These are phyloP conservation scores for Rubia balearica DNA, from an alignment of 305 asterid genomes.

Conservation along the genomic window DNA sequence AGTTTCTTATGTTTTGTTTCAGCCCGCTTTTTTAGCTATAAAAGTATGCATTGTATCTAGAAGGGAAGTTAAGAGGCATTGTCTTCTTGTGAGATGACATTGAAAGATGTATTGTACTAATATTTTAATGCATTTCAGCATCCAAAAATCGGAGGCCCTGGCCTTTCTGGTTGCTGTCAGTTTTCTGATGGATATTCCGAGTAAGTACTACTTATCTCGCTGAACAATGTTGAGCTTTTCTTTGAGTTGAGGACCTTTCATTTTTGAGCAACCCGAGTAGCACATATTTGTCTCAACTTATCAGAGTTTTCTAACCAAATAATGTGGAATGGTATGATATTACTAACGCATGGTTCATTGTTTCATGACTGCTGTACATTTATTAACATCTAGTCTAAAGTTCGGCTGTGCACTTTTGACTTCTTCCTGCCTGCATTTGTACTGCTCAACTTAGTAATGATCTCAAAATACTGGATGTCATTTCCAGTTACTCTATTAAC, in stretches of 20 bases:
- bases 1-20: neutral
- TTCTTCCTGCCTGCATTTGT: neutral
- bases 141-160: slow-evolving; percentile 89
- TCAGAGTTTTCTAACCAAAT: neutral
- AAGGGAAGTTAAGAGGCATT: neutral
- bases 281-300: neutral
- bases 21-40: neutral
- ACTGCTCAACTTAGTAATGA: neutral
- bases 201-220: slow-evolving; percentile 41
- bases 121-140: slow-evolving; percentile 44
- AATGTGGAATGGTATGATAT: too few species aligned
- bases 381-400: neutral
- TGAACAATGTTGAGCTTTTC: neutral
- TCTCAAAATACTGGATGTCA: neutral
- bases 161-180: slow-evolving; percentile 68
- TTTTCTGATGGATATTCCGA: slow-evolving; percentile 68
- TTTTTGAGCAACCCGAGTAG: slow-evolving; percentile 5
- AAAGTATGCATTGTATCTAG: neutral
- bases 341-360: neutral
- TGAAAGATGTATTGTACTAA: neutral
- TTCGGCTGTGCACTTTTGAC: neutral
- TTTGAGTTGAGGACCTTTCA: neutral
- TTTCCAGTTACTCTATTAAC: neutral
- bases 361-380: neutral
- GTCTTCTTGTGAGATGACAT: neutral